Evolutionary conservation across 2,329 filamentous ascomycete genomes (phyloP).

Genomic region (Xylaria hypoxylon): DNA sequence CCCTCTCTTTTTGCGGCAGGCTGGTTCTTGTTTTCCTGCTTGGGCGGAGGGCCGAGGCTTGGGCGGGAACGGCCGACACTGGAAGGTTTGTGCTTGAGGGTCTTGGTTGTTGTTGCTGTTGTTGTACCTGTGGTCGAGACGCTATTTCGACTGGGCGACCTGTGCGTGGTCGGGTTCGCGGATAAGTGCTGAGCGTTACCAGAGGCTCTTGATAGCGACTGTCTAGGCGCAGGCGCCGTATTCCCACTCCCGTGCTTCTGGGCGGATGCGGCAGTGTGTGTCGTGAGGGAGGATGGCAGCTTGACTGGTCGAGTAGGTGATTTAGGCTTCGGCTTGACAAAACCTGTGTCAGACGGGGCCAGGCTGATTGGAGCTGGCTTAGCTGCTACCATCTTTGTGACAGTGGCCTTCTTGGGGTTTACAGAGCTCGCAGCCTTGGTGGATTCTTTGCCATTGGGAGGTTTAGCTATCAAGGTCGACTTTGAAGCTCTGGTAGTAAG

Average conservation of each 20-base stretch:
- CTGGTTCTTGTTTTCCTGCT: slow-evolving; percentile 64
- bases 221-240: slow-evolving; percentile 48
- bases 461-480: slow-evolving; percentile 54
- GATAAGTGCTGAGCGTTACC: slow-evolving; percentile 52
- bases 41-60: slow-evolving; percentile 69
- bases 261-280: slow-evolving; percentile 76
- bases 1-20: slow-evolving; percentile 62
- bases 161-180: slow-evolving; percentile 48
- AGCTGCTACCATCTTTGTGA: slow-evolving; percentile 49
- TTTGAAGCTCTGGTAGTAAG: slow-evolving; percentile 52
- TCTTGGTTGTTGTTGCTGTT: slow-evolving; percentile 53
- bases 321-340: slow-evolving; percentile 70
- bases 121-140: slow-evolving; percentile 49
- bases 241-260: slow-evolving; percentile 65
- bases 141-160: slow-evolving; percentile 62
- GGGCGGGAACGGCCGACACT: slow-evolving; percentile 59
- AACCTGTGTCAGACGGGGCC: slow-evolving; percentile 56
- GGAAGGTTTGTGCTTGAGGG: slow-evolving; percentile 43
- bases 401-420: slow-evolving; percentile 49
- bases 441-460: slow-evolving; percentile 52
- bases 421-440: slow-evolving; percentile 51
- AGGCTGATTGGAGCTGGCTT: slow-evolving; percentile 59
- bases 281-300: slow-evolving; percentile 74
- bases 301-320: slow-evolving; percentile 77
- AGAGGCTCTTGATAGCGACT: slow-evolving; percentile 57